phyloP scores from a whole-genome alignment of 2,329 filamentous ascomycete genomes.

The Fusarium burgessii region DNA sequence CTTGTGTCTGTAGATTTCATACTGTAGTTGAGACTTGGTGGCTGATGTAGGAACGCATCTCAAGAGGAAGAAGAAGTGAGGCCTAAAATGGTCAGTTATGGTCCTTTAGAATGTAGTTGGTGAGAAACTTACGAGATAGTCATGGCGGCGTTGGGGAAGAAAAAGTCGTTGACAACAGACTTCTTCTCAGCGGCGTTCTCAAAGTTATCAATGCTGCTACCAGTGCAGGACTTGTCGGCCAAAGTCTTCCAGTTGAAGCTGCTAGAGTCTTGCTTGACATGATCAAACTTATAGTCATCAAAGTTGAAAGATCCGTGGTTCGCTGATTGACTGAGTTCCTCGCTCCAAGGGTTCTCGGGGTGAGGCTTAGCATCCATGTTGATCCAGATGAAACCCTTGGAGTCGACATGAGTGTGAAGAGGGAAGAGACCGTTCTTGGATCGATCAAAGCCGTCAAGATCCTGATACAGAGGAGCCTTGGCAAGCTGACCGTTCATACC shows the following conservation, averaged over 20 bases:
- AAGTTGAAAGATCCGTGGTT: constrained; percentile 60
- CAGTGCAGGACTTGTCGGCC: constrained; percentile 46
- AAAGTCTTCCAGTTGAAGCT: constrained; percentile 71
- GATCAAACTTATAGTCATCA: constrained; percentile 66
- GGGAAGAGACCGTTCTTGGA: constrained; percentile 66
- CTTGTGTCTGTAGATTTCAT: constrained; percentile 38
- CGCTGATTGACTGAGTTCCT: constrained; percentile 57
- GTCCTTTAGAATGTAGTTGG: constrained; percentile 56
- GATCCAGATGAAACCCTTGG: constrained; percentile 67
- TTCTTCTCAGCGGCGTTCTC: constrained; percentile 16
- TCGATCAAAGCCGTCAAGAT: constrained; percentile 66
- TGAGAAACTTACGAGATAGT: constrained; percentile 56
- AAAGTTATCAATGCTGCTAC: constrained; percentile 54
- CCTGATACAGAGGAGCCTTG: constrained; percentile 70
- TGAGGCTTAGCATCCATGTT: constrained; percentile 63
- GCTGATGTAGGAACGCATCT: constrained; percentile 29
- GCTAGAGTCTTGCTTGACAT: constrained; percentile 65
- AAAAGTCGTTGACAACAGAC: constrained; percentile 31
- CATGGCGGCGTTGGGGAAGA: constrained; percentile 40
- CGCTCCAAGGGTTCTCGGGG: constrained; percentile 62
- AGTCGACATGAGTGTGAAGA: constrained; percentile 65
- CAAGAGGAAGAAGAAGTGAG: constrained; percentile 33
- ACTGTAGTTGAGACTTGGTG: constrained; percentile 21
- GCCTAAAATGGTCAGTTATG: constrained; percentile 50
- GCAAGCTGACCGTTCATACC: constrained; percentile 68